Conservation (phyloP, 345 rosid species). For the Moricandia moricandioides region DNA sequence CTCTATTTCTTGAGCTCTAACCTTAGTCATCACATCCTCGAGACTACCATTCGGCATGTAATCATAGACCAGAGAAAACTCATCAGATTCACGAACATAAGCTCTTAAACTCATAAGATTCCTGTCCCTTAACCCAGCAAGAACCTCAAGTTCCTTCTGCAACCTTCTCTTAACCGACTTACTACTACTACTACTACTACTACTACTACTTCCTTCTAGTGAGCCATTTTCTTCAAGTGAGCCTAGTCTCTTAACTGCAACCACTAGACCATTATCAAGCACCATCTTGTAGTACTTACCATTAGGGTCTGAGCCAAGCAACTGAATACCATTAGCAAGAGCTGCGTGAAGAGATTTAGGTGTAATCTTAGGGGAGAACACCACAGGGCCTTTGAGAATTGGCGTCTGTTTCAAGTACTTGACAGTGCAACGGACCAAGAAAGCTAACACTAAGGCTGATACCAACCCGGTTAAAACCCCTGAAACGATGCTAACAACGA, state of each 20-base stretch:
- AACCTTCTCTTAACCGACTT: conserved; percentile 67
- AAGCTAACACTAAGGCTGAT: conserved; percentile 58
- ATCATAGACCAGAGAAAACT: conserved; percentile 80
- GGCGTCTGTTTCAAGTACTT: conserved; percentile 74
- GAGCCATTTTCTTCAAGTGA: conserved; percentile 55
- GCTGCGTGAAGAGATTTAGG: conserved; percentile 72
- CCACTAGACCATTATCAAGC: conserved; percentile 71
- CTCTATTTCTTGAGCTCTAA: conserved; percentile 60
- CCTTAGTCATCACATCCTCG: conserved; percentile 72
- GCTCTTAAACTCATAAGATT: conserved; percentile 89
- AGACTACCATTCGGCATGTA: conserved; percentile 75
- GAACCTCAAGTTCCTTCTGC: conserved; percentile 77
- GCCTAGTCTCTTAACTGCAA: conserved; percentile 74
- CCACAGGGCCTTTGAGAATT: conserved; percentile 87
- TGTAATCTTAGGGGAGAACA: conserved; percentile 74
- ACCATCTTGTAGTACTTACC: conserved; percentile 72
- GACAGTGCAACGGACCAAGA: conserved; percentile 48
- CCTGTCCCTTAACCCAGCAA: conserved; percentile 75
- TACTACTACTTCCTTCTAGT: conserved; percentile 40
- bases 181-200: conserved; percentile 43
- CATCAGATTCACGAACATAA: conserved; percentile 68
- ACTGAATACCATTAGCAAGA: conserved; percentile 57
- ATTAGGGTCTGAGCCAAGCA: conserved; percentile 73
- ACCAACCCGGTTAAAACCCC: conserved; percentile 67
- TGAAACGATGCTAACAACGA: conserved; percentile 49